These are phyloP conservation scores for Aleurites moluccanus DNA, from an alignment of 441 rosid species.

Conservation along the genomic window DNA sequence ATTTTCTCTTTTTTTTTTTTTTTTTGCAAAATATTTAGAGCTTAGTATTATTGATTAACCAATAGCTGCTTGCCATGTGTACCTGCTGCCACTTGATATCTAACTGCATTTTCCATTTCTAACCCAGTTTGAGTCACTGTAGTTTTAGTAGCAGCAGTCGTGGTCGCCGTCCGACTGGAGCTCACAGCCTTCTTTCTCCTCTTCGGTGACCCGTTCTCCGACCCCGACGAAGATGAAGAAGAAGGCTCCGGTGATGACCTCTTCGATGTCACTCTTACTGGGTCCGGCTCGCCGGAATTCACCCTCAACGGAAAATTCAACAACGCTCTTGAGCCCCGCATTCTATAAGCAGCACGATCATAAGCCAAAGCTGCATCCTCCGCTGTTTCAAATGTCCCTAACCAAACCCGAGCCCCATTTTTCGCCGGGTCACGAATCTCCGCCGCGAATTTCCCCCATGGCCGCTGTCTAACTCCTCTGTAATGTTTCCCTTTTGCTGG, in stretches of 20 bases:
- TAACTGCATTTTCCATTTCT: conserved; percentile 28
- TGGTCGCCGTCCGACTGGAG: neutral
- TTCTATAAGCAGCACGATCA: conserved; percentile 87
- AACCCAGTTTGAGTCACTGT: conserved; percentile 31
- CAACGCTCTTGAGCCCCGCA: conserved; percentile 91
- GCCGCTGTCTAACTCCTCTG: conserved; percentile 90
- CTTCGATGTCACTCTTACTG: conserved; percentile 77
- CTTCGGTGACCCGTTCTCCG: conserved; percentile 51
- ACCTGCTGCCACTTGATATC: conserved; percentile 30
- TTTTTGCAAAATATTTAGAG: neutral
- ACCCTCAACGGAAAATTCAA: conserved; percentile 83
- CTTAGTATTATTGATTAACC: conserved; percentile 26
- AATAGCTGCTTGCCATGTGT: conserved; percentile 40
- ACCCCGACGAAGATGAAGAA: conserved; percentile 34
- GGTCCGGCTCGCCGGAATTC: conserved; percentile 93
- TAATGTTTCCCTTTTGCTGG: conserved; percentile 68
- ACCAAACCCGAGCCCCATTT: conserved; percentile 93
- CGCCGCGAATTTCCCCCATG: conserved; percentile 97
- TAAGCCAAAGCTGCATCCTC: conserved; percentile 98
- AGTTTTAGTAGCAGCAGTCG: neutral
- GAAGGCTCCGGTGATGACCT: conserved; percentile 52
- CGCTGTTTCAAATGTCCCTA: conserved; percentile 91
- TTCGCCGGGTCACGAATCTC: conserved; percentile 94
- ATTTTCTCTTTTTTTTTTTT: neutral
- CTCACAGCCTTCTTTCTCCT: conserved; percentile 45